These are phyloP conservation scores for Scorias spongiosa DNA, from an alignment of 2,329 filamentous ascomycete species.

Conservation along the genomic window DNA sequence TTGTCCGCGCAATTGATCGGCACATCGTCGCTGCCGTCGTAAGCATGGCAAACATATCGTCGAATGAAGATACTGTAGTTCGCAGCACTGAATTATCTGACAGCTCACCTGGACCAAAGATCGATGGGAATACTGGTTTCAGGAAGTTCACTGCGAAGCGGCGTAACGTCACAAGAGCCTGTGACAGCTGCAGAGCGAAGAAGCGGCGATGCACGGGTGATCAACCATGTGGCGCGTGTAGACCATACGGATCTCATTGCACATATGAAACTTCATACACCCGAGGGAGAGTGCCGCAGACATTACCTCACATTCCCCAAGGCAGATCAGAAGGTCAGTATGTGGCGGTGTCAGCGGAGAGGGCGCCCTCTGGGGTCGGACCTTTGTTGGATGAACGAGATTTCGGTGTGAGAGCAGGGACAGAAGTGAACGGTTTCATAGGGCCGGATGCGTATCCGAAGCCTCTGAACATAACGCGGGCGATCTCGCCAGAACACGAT, in stretches of 20 bases:
- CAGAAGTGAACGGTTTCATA: too few relatives aligned
- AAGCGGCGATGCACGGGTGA: slow-evolving; percentile 28
- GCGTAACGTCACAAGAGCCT: slow-evolving; percentile 10
- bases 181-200: slow-evolving; percentile 20
- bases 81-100: background rate
- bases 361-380: background rate
- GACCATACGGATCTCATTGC: slow-evolving; percentile 21
- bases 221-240: slow-evolving; percentile 25
- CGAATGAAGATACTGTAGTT: too few relatives aligned
- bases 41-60: too few relatives aligned
- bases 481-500: background rate
- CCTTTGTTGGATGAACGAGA: background rate
- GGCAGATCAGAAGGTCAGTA: background rate
- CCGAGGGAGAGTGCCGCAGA: slow-evolving; percentile 16
- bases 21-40: too few relatives aligned
- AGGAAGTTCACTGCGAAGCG: slow-evolving; percentile 2
- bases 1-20: background rate
- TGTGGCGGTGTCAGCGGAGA: background rate
- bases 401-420: background rate
- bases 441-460: slow-evolving; percentile 3
- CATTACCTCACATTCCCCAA: background rate
- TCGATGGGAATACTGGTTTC: background rate
- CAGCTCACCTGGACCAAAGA: background rate
- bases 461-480: slow-evolving; percentile 5
- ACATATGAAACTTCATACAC: slow-evolving; percentile 37